Base-by-base conservation (phyloP, 306 rosid genomes). In the Sechiopsis laciniata region DNA sequence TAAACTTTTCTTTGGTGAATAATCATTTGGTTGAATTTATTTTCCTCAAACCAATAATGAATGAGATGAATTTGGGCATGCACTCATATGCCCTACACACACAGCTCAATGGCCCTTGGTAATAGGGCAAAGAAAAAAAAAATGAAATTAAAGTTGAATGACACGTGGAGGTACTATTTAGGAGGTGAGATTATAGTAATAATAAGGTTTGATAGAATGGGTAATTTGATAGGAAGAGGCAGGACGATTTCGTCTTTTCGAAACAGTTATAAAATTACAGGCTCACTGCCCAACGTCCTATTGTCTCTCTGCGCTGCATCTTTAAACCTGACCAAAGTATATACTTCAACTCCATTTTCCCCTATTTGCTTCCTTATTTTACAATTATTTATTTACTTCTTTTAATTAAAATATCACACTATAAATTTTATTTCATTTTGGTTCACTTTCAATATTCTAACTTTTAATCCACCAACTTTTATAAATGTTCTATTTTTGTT, bases 251-350 rank as follows among this genome's bases (percentile, higher is more conserved):
- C 5, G 74, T 69, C 74, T 69, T 69, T 69, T 75, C 32, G 1
- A 62, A 2, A 21, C n/a, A 3, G 72, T 59, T 71, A 70, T 53
- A 55, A 65, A 75, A 37, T n/a, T 26, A 32, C 45, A 74, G 70
- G 88, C 89, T 74, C 94, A 78, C 94, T 85, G 85, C 83, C 86
- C 96, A 73, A 87, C 62, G 87, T 17, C n/a, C 67, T 61, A 15
- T 75, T 79, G 86, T 81, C 83, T 69, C 80, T 82, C 78, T 78
- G 71, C 29, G 76, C 77, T 74, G 63, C 80, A 51, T 66, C 82
- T 78, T 61, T 82, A 78, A 82, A 45, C 78, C 75, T 65, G 69
- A 35, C 67, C 72, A 24, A 37, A 61, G 71, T 61, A 42, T 22
- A 61, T 61, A 60, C 77, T 59, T 26, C 51, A 74, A 74, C 46